Base-by-base conservation (phyloP, 371 early-diverging fungal genomes). In the Syncephalastrum monosporum region DNA sequence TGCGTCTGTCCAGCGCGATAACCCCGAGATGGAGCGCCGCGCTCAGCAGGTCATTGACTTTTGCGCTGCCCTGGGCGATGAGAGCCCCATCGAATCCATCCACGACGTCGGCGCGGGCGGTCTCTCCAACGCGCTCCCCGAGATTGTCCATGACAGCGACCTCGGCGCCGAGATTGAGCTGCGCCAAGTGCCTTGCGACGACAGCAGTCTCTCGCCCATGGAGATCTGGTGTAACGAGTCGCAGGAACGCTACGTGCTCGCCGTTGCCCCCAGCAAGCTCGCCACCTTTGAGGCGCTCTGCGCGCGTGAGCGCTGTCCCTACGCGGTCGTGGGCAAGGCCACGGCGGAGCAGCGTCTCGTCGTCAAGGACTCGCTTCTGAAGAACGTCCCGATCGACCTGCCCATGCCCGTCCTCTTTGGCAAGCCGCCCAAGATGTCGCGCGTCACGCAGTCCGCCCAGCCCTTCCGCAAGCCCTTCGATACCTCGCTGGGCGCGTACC, bases 31-130 rank as follows among this genome's bases (percentile, higher is more conserved):
- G 95, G 85, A 98, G 77, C 89, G 97, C 44, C 86, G 98, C 38
- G 92, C 91, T 59, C 98, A 98, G 72, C 88, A 91, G 82, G 98
- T 98, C 33, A 91, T 98, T 63, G 96, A 98, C 72, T 81, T 86
- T 12, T 98, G 98, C 83, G 92, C 86, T 7, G 71, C 86, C 14
- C 68, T 92, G 41, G 96, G 92, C 16, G 82, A 86, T 3, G 66
- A 71, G 5, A 95, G 88, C 55, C 96, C 95, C 3, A 88, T 98
- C 50, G 82, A 92, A 50, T 93, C 92, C 15, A 89, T 98, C 50
- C 98, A 98, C 67, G 98, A 98, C 75, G 98, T 98, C 10, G 98
- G 98, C 63, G 98, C 98, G 15, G 98, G 98, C 61, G 98, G 98
- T 57, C 81, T 98, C 21, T 94, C 94, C 59, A 98, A 98, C 61